Base-by-base conservation (phyloP, 441 rosid genomes). In the Metrosideros polymorpha region DNA sequence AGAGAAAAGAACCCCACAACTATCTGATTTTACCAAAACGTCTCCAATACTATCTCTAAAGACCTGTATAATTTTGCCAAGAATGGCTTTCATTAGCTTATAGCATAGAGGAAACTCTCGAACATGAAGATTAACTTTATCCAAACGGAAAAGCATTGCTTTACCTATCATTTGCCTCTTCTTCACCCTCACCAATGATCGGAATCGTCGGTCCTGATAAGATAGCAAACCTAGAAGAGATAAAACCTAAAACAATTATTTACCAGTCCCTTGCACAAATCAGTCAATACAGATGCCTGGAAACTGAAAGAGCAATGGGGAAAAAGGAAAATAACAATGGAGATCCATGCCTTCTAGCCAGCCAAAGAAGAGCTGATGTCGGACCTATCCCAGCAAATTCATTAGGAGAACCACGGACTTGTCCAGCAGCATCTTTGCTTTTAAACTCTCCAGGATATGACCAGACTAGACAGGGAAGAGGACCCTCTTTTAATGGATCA, bases 371-470 rank as follows among this genome's bases (percentile, higher is more conserved):
- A 88, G 97, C 92, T 83, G 98, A 96, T 85, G 99, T 95, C 9
- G 98, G 88, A 85, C 97, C 98, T 85, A 97, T 97, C 92, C 95
- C 96, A 22, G 99, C 89, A 92, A 97, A 97, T 90, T 94, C 96
- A 94, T 96, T 97, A 88, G 99, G 99, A 89, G 99, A 97, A 91
- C 99, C 97, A 84, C 99, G 99, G 85, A 97, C 98, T 92, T 97
- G 99, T 85, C 99, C 92, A 57, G 99, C 99, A 89, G 99, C 99
- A 89, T 96, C 99, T 94, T 97, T 96, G 94, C 98, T 97, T 91
- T 95, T 97, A 89, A 97, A 97, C 91, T 97, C 99, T 89, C 99
- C 99, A 61, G 99, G 99, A 76, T 97, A 96, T 84, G 99, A 96
- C 99, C 99, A 97, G 83, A 96, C 91, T 61, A 97, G 88, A 89